Evolutionary conservation across 2,329 filamentous ascomycete species (phyloP).

Genomic region (Venturia nashicola): DNA sequence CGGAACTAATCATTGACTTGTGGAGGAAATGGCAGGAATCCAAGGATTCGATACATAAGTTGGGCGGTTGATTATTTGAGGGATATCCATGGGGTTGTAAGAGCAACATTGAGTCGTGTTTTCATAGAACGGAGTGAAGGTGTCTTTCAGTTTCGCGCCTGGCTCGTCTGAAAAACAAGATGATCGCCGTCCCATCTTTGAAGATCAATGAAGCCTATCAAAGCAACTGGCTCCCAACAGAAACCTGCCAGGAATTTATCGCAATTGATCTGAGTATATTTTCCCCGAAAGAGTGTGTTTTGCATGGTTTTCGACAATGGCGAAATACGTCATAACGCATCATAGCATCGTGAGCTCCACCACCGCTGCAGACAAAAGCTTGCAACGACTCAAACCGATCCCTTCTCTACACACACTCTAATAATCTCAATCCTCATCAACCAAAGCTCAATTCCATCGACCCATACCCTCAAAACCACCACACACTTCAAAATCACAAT

Average conservation of each 20-base stretch:
- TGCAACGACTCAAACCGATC: background rate
- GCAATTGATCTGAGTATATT: background rate
- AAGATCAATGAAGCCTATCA: too few relatives aligned
- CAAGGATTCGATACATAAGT: too few relatives aligned
- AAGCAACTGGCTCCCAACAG: background rate
- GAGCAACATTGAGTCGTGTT: too few relatives aligned
- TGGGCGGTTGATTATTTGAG: too few relatives aligned
- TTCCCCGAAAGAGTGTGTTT: background rate
- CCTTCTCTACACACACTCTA: background rate
- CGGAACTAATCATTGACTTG: too few relatives aligned
- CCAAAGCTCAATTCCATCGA: background rate
- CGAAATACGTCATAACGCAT: background rate
- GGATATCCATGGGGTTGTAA: too few relatives aligned
- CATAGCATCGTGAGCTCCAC: background rate
- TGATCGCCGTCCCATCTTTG: too few relatives aligned
- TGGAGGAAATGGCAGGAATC: too few relatives aligned
- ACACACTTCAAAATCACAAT: constrained; percentile 21
- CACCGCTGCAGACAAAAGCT: background rate
- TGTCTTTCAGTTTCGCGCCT: too few relatives aligned
- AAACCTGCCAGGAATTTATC: background rate
- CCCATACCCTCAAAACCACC: background rate
- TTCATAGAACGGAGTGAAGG: too few relatives aligned
- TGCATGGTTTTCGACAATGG: too few relatives aligned
- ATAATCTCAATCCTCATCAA: background rate
- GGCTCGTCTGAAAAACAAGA: too few relatives aligned